Evolutionary conservation across 306 rosid species (phyloP).

Genomic region (Vicia villosa): DNA sequence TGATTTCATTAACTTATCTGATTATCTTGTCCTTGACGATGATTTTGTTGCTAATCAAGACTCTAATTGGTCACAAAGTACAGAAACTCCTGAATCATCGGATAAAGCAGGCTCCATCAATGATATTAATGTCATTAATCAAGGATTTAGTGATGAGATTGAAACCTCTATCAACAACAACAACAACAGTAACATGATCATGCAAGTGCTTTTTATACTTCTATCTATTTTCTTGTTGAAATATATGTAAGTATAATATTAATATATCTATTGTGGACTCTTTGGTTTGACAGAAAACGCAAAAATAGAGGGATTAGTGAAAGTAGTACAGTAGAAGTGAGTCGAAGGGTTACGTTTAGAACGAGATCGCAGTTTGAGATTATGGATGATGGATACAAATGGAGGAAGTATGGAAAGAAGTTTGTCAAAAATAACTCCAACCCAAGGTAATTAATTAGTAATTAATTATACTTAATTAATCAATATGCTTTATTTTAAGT

Average conservation of each 20-base stretch:
- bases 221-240: neutral
- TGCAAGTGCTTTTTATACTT: conserved; percentile 40
- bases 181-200: neutral
- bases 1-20: conserved; percentile 44
- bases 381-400: conserved; percentile 83
- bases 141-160: conserved; percentile 42
- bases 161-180: conserved; percentile 33
- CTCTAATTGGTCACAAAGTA: conserved; percentile 44
- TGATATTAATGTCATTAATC: conserved; percentile 7
- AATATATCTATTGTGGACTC: neutral
- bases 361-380: conserved; percentile 66
- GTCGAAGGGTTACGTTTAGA: conserved; percentile 53
- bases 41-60: conserved; percentile 3
- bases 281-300: conserved; percentile 35
- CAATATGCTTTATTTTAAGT: no score
- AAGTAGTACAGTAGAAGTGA: conserved; percentile 38
- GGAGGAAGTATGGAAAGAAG: conserved; percentile 88
- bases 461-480: neutral
- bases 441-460: conserved; percentile 55
- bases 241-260: neutral
- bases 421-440: conserved; percentile 65
- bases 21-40: conserved; percentile 47
- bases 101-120: conserved; percentile 35
- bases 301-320: conserved; percentile 27
- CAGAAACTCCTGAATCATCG: conserved; percentile 47